Base-by-base conservation (phyloP, 2,329 filamentous ascomycete species). In the Lachnellula arida region DNA sequence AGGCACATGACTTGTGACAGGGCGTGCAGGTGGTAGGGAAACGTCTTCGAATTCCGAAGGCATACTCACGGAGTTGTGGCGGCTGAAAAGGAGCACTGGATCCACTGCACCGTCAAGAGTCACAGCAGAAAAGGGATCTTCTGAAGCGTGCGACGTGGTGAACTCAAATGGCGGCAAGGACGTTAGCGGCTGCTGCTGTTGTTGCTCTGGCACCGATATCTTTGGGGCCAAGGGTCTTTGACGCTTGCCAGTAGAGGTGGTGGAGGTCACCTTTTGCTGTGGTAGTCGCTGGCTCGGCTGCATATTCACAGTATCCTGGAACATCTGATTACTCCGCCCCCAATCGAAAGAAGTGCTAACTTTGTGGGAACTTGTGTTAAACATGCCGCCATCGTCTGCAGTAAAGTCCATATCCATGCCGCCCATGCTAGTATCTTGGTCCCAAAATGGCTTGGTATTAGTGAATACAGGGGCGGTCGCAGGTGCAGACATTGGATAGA, bases 351-450 rank as follows among this genome's bases (percentile, higher is more conserved):
- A 79, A 43, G 73, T 77, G 58, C 78, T 76, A 28, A 76, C 71
- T 43, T 77, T 76, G 42, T 82, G 73, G 23, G 64, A 73, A 1
- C 59, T 51, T 39, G 53, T 58, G 34, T 61, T 63, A 34, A 68
- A 68, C 53, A 69, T 64, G 7, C 53, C 58, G 43, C 58, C 52
- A 32, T 63, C 73, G 19, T 76, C 70, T 17, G 73, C 69, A 47
- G 73, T 70, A 57, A 85, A 85, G 63, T 85, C 82, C 52, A 86
- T 70, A 55, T 85, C 81, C 79, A 86, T 84, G 23, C 73, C 76
- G 42, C 67, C 69, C 76, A 85, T 79, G 57, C 70, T 69, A 23
- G 71, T 65, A 51, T 79, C 76, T 3, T 76, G 72, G 57, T 84
- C 81, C 84, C 83, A 86, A 60, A 84, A 85, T 39, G 68, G 62